Evolutionary conservation across 2,329 filamentous ascomycete species (phyloP).

Genomic region (Cladosporium austrohemisphaericum): DNA sequence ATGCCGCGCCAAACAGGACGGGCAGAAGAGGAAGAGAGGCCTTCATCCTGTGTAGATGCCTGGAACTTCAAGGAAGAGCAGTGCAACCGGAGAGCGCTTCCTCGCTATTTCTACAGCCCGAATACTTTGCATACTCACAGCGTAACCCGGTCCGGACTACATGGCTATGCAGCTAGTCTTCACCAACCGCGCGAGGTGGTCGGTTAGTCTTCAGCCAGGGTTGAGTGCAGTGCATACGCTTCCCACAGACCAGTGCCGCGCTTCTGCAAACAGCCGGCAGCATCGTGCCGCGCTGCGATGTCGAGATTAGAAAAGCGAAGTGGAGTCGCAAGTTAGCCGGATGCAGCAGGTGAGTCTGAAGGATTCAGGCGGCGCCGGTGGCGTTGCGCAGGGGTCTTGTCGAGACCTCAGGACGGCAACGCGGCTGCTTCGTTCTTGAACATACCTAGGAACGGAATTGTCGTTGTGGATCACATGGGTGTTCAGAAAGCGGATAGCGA

Average conservation of each 20-base stretch:
- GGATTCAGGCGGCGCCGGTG: neutral
- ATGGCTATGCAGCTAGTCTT: no score
- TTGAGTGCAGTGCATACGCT: neutral
- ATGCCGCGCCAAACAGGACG: neutral
- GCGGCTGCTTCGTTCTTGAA: no score
- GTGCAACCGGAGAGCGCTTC: neutral
- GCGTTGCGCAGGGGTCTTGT: no score
- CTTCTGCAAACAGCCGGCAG: neutral
- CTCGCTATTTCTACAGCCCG: no score
- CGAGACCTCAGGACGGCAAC: no score
- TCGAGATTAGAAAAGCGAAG: neutral
- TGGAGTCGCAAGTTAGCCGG: neutral
- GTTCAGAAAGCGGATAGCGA: no score
- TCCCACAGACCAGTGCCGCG: neutral
- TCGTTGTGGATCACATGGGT: no score
- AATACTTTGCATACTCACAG: no score
- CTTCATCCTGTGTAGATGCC: neutral
- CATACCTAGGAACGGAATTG: no score
- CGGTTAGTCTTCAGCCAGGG: no score
- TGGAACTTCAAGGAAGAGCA: neutral
- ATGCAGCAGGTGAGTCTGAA: neutral
- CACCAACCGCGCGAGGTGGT: no score
- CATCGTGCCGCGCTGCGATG: neutral
- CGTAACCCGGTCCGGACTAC: no score
- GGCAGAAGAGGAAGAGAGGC: neutral